Conservation (phyloP, 345 rosid species). For the Euphorbia lathyris region DNA sequence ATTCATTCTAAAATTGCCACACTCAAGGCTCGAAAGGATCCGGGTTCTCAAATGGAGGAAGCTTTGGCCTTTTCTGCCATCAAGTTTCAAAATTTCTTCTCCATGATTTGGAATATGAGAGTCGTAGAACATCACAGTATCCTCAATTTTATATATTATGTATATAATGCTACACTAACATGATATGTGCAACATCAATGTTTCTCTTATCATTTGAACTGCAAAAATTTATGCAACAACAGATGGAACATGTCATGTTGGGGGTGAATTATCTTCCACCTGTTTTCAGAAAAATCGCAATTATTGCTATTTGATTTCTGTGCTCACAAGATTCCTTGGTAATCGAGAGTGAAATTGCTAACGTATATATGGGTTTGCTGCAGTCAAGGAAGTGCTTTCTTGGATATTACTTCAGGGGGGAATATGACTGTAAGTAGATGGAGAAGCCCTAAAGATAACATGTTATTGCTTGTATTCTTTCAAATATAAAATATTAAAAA, state of each 20-base stretch:
- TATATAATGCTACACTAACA: not conserved
- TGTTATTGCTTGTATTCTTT: not conserved
- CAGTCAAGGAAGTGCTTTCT: conserved; percentile 74
- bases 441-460: not conserved
- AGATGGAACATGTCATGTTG: not conserved
- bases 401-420: conserved; percentile 79
- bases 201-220: not conserved
- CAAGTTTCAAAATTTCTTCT: not conserved
- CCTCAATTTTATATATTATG: not conserved
- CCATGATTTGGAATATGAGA: not conserved
- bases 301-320: not conserved
- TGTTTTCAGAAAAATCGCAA: not conserved
- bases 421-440: conserved; percentile 60
- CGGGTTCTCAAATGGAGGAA: not conserved
- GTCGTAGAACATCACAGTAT: not conserved
- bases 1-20: not conserved
- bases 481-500: not conserved
- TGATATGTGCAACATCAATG: not conserved
- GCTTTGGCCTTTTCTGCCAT: not conserved
- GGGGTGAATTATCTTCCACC: not conserved
- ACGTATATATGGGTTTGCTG: conserved; percentile 23
- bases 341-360: conserved; percentile 15
- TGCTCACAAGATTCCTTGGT: not conserved
- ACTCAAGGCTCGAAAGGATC: not conserved
- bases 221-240: not conserved